Conservation (phyloP, 768 basidiomycete genomes). For the Psilocybe cubensis region DNA sequence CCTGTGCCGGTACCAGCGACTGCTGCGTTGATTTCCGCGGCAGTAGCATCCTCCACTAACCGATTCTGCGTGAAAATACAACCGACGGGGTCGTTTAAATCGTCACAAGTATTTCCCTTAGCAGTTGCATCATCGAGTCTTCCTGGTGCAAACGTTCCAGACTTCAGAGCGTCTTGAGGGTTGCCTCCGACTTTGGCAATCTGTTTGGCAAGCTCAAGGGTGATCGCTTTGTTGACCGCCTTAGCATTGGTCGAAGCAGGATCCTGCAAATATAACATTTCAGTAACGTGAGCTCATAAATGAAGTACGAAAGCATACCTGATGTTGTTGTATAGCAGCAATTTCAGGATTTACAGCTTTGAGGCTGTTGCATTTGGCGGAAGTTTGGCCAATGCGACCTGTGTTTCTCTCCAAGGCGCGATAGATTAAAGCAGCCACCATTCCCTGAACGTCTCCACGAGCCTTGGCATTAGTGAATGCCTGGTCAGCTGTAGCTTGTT, state of each 20-base stretch:
- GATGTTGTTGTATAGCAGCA: constrained; percentile 65
- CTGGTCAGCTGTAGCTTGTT: constrained; percentile 67
- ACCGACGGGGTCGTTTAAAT: constrained; percentile 52
- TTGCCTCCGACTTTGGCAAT: constrained; percentile 67
- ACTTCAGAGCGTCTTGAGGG: constrained; percentile 57
- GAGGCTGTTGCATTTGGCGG: constrained; percentile 54
- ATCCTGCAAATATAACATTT: constrained; percentile 39
- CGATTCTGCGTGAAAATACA: constrained; percentile 71
- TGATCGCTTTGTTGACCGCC: constrained; percentile 64
- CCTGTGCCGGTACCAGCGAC: constrained; percentile 22
- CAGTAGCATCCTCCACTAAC: constrained; percentile 57
- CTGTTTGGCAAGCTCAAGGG: constrained; percentile 64
- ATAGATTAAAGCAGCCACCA: constrained; percentile 62
- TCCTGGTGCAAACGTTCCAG: constrained; percentile 68
- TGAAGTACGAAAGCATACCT: constrained; percentile 30
- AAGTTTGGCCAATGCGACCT: constrained; percentile 49
- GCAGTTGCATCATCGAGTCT: constrained; percentile 52
- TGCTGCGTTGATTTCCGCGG: constrained; percentile 59
- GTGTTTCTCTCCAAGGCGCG: constrained; percentile 72
- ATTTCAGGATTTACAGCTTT: constrained; percentile 67
- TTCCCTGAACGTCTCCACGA: constrained; percentile 55
- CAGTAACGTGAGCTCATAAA: neutral
- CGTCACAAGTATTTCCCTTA: constrained; percentile 59
- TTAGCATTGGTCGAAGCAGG: constrained; percentile 63
- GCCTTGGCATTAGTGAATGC: constrained; percentile 78